phyloP scores from a whole-genome alignment of 805 yeast species.

The Hanseniaspora occidentalis region DNA sequence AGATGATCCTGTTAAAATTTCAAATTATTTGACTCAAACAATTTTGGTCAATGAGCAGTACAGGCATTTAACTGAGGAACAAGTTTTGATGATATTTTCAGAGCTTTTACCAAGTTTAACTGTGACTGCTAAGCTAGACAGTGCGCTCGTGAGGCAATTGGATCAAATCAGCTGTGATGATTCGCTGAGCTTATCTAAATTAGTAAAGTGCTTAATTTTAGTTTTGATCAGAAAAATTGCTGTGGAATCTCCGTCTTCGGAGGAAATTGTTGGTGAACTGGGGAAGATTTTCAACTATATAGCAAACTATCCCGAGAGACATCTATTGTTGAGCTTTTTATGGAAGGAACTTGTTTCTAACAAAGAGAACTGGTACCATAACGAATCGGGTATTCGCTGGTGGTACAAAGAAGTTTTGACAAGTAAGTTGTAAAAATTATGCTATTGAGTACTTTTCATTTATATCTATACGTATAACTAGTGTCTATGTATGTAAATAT shows the following conservation, averaged over 20 bases:
- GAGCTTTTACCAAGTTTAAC: background rate
- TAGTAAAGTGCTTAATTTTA: no score
- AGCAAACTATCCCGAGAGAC: background rate
- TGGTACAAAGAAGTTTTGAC: background rate
- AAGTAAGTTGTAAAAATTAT: constrained; percentile 1
- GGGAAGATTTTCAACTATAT: background rate
- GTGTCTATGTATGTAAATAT: no score
- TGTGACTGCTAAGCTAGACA: background rate
- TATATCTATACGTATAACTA: background rate
- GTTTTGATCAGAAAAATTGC: background rate
- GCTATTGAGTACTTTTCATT: no score
- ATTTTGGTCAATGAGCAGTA: background rate
- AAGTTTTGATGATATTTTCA: background rate
- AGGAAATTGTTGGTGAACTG: background rate
- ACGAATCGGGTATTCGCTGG: background rate
- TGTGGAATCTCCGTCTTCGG: background rate
- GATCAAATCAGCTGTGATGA: background rate
- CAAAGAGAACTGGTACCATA: background rate
- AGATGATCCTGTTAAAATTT: background rate
- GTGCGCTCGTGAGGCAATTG: background rate
- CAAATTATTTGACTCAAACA: background rate
- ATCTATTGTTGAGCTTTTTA: background rate
- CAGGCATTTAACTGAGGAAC: background rate
- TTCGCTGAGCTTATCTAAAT: no score
- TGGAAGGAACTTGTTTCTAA: background rate